These are phyloP conservation scores for Hypomyces perniciosus DNA, from an alignment of 2,329 filamentous ascomycete species.

Conservation along the genomic window DNA sequence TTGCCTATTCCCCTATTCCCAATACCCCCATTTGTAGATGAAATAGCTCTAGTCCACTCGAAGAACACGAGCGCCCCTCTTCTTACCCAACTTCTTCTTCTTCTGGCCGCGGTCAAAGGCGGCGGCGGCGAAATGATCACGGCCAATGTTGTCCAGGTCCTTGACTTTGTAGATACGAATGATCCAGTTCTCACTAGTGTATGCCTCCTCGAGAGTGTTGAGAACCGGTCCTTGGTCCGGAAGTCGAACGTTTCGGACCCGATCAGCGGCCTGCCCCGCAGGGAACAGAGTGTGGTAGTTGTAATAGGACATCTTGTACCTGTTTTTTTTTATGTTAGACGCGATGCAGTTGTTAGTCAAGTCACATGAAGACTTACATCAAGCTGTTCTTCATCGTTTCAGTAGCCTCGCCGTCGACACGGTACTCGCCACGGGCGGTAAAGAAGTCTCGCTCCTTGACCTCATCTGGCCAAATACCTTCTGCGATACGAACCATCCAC, in stretches of 20 bases:
- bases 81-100: slow-evolving; percentile 72
- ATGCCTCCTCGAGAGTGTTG: slow-evolving; percentile 89
- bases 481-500: slow-evolving; percentile 99
- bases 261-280: slow-evolving; percentile 79
- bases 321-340: slow-evolving; percentile 37
- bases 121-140: slow-evolving; percentile 67
- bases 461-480: slow-evolving; percentile 99
- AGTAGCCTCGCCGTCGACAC: slow-evolving; percentile 86
- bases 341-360: too few relatives aligned
- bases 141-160: slow-evolving; percentile 90
- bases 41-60: slow-evolving; percentile 57
- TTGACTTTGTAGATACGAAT: slow-evolving; percentile 99
- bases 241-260: slow-evolving; percentile 74
- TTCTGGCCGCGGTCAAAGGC: slow-evolving; percentile 75
- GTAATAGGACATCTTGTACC: slow-evolving; percentile 99
- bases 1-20: slow-evolving; percentile 17
- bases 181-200: slow-evolving; percentile 99
- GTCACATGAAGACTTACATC: slow-evolving; percentile 60
- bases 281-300: slow-evolving; percentile 93
- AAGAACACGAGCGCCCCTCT: slow-evolving; percentile 64
- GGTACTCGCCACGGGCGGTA: slow-evolving; percentile 87
- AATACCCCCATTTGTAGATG: background rate
- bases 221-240: slow-evolving; percentile 82
- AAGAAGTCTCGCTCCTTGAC: slow-evolving; percentile 97
- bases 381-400: slow-evolving; percentile 98